These are phyloP conservation scores for Paramyrothecium roridum DNA, from an alignment of 2,329 filamentous ascomycete species.

Conservation along the genomic window DNA sequence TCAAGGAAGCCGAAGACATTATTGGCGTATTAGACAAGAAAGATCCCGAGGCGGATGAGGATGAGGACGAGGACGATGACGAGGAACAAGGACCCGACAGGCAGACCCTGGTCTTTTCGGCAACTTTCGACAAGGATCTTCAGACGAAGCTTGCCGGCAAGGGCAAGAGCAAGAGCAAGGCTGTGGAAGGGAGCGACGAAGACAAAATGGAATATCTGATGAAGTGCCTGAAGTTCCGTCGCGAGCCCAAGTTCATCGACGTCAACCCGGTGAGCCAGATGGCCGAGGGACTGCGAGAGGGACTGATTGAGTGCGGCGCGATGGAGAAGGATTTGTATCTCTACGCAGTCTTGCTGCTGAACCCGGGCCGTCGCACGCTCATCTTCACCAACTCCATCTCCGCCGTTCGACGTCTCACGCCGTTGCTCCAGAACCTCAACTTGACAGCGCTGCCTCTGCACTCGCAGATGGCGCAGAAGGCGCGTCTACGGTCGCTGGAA, in stretches of 20 bases:
- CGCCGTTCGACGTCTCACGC: constrained; percentile 80
- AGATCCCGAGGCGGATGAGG: constrained; percentile 57
- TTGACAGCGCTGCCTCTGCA: constrained; percentile 77
- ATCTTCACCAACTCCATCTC: constrained; percentile 97
- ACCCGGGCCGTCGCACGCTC: constrained; percentile 76
- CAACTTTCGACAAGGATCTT: constrained; percentile 87
- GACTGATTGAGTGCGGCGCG: constrained; percentile 84
- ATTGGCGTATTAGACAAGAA: constrained; percentile 72
- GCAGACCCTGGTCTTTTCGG: constrained; percentile 94
- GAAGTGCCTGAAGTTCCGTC: constrained; percentile 82
- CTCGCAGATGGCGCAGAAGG: constrained; percentile 94
- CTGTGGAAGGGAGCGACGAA: constrained; percentile 57
- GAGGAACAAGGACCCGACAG: constrained; percentile 47
- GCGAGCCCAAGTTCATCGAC: constrained; percentile 87
- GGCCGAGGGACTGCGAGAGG: constrained; percentile 81
- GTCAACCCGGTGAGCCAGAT: constrained; percentile 87
- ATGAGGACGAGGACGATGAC: constrained; percentile 49
- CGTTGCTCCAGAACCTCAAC: constrained; percentile 78
- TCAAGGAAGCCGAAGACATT: constrained; percentile 91
- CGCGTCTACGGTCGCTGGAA: constrained; percentile 87
- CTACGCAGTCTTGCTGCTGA: constrained; percentile 80
- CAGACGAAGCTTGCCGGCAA: constrained; percentile 89
- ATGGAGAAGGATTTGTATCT: constrained; percentile 97
- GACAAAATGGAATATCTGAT: constrained; percentile 92
- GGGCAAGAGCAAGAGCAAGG: constrained; percentile 36